Conservation (phyloP, 139 green algal genomes). For the Yamagishiella unicocca region DNA sequence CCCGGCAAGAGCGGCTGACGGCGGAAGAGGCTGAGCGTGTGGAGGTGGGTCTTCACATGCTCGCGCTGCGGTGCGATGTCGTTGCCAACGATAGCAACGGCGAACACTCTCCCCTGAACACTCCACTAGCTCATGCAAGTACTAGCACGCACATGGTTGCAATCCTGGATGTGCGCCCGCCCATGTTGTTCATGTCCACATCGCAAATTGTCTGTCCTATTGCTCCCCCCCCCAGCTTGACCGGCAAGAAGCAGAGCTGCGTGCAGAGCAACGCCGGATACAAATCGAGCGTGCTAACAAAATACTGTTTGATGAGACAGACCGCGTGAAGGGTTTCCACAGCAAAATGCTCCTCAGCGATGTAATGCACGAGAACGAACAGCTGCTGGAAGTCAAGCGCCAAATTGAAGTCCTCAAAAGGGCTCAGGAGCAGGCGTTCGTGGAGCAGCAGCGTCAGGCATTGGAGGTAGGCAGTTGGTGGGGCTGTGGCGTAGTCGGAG, state of each 20-base stretch:
- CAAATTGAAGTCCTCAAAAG: constrained; percentile 68
- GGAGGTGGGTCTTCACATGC: constrained; percentile 58
- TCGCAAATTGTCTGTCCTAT: neutral
- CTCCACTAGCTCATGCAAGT: too few relatives aligned
- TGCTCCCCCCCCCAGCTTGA: constrained; percentile 64
- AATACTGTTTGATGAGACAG: constrained; percentile 82
- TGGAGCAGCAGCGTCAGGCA: constrained; percentile 72
- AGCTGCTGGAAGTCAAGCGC: constrained; percentile 76
- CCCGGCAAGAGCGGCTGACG: constrained; percentile 59
- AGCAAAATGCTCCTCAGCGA: constrained; percentile 75
- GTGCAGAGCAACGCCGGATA: constrained; percentile 66
- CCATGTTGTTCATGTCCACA: too few relatives aligned
- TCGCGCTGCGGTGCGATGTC: neutral
- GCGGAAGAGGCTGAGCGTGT: constrained; percentile 74
- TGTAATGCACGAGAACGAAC: constrained; percentile 75
- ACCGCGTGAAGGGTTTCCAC: constrained; percentile 73
- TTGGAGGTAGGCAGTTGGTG: constrained; percentile 66
- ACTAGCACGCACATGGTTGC: too few relatives aligned
- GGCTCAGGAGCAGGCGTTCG: constrained; percentile 70
- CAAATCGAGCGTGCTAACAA: constrained; percentile 84
- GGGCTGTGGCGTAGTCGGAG: too few relatives aligned
- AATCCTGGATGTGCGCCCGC: too few relatives aligned
- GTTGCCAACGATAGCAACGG: too few relatives aligned
- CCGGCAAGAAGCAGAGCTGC: constrained; percentile 63
- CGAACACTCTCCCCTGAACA: too few relatives aligned